Base-by-base conservation (phyloP, 306 rosid genomes). In the Quercus cerris region DNA sequence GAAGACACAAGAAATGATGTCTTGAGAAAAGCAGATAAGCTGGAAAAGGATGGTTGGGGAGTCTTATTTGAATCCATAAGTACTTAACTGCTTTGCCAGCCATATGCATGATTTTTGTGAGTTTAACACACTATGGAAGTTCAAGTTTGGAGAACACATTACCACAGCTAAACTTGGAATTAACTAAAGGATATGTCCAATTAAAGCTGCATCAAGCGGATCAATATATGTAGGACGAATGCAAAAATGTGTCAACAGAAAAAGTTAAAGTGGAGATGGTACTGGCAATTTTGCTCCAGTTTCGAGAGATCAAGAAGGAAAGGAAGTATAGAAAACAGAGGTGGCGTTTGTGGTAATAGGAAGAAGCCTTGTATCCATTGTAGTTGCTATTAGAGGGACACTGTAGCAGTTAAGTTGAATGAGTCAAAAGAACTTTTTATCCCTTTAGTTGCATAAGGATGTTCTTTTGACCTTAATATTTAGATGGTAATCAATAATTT, bases 41-140 rank as follows among this genome's bases (percentile, higher is more conserved):
- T 91, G 33, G 86, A 84, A 80, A 83, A 78, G 10, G 85, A 84
- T 68, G 99, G 97, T 67, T 94, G 95, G 97, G 97, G 75, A 88
- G 77, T 85, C 88, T 35, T 93, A 88, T 77, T 78, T 77, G 66
- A 78, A 75, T 51, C 71, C 30, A 20, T 75, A 85, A 88, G 75
- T 73, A 22, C 58, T 19, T 22, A 63, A 35, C 56, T 61, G 20
- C 56, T 70, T 22, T 41, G 63, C 55, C 33, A 59, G 77, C 64
- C 58, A 57, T 84, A 71, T 44, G 22, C 25, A 14, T 19, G 41
- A 31, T 70, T 62, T 59, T 20, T 23, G 70, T 38, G 22, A 41
- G 33, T 70, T 44, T 56, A 10, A 28, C 59, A 71, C 46, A 30
- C 20, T 13, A 5, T 18, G 76, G 15, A 25, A 54, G 57, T 3